Evolutionary conservation across 2,329 filamentous ascomycete species (phyloP), one percentile per base, ranked within the genome.

Genomic region (Aspergillus sojae): DNA sequence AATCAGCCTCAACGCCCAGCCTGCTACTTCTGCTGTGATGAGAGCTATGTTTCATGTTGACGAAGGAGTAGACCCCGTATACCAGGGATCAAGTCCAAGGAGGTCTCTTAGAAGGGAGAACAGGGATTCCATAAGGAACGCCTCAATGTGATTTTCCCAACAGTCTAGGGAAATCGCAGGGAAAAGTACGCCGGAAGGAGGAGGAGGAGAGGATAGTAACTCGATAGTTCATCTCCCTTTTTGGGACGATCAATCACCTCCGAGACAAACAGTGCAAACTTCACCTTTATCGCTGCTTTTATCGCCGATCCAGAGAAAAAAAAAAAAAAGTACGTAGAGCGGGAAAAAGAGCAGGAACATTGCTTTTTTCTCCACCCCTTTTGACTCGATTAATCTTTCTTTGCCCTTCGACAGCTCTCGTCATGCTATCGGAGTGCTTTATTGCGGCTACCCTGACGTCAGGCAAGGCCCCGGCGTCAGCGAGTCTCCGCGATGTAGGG

Each of bases 401-500:
- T 26, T 26, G 3, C 28, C 65, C 59, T 70, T 57, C 56, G 41
- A 58, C 32, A 34, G 30, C 60, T 62, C 28, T 71, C 72, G 66
- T 70, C 60, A 84, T 84, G 82, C 79, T 83, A 62, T 81, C 80
- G 45, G 81, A 83, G 75, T 79, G 76, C 63, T 82, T 83, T 58
- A 68, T 83, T 62, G 80, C 79, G 63, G 80, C 82, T 62, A 78
- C 80, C 26, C 69, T 80, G 67, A 73, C 76, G 61, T 78, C 79
- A 53, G 71, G 75, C 45, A 81, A 80, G 70, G 68, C 73, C 54
- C 75, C 79, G 68, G 69, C 83, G 1, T 82, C 82, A 39, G 79
- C 83, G 58, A 79, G 83, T 32, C 79, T 85, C 59, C 88, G 94
- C 79, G 93, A 97, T 80, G 89, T 93, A 57, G 93, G 92, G 71